Percentiles rank a stretch among this genome's conserved stretches.
Conservation (phyloP, 2,329 filamentous ascomycete species). For the Aspergillus pseudonomiae region DNA sequence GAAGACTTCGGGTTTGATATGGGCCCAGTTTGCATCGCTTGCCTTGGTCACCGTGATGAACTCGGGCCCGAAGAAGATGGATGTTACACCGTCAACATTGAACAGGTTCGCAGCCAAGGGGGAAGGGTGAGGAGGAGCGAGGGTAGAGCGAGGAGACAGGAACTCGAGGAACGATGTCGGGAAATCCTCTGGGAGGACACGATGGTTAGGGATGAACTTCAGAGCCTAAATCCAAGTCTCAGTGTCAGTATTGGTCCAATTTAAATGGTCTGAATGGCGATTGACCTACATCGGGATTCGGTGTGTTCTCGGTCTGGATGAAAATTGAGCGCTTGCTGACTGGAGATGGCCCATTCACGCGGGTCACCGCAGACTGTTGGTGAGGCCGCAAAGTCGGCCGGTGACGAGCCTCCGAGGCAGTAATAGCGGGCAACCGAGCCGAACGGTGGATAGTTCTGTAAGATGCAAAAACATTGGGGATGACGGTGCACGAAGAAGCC, state of each 20-base stretch:
- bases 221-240: constrained; percentile 56
- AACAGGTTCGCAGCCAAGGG: constrained; percentile 87
- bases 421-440: constrained; percentile 49
- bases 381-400: constrained; percentile 50
- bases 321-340: constrained; percentile 75
- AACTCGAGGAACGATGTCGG: constrained; percentile 86
- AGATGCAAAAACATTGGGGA: constrained; percentile 31
- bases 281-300: constrained; percentile 76
- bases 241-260: neutral
- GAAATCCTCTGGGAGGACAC: constrained; percentile 75
- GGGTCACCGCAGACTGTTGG: constrained; percentile 43
- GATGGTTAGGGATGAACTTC: constrained; percentile 93
- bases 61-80: constrained; percentile 90
- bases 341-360: constrained; percentile 43
- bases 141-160: constrained; percentile 81
- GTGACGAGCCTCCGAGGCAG: constrained; percentile 50
- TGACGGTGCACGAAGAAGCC: constrained; percentile 31
- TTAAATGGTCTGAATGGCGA: neutral
- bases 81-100: constrained; percentile 91
- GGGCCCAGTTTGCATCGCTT: constrained; percentile 84
- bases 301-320: constrained; percentile 94
- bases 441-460: constrained; percentile 48
- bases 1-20: constrained; percentile 94
- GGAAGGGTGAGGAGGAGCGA: constrained; percentile 86
- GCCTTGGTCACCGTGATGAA: constrained; percentile 98